Conservation (phyloP, 225 moss, liverwort and hornwort species). For the Takakia lepidozioides region DNA sequence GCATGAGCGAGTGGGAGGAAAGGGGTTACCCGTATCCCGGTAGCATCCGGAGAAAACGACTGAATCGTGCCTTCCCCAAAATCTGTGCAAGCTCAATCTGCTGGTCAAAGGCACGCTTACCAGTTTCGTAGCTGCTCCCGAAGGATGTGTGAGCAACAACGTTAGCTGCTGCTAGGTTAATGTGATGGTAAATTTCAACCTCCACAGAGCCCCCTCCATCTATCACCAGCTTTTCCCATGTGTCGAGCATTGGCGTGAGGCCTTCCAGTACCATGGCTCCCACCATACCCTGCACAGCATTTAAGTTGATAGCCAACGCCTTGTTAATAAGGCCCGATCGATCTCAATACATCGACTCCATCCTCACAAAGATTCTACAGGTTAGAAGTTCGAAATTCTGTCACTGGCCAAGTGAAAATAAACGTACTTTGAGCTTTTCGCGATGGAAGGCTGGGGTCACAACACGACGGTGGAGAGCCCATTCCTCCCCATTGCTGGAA, state of each 20-base stretch:
- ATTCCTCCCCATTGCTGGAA: constrained; percentile 15
- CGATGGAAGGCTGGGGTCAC: constrained; percentile 28
- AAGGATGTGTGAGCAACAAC: constrained; percentile 35
- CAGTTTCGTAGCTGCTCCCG: constrained; percentile 26
- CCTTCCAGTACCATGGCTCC: constrained; percentile 16
- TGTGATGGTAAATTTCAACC: constrained; percentile 16
- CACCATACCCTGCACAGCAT: constrained; percentile 17
- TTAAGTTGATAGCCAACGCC: no score
- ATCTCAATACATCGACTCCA: no score
- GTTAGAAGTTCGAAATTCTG: no score
- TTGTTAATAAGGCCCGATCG: no score
- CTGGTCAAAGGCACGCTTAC: constrained; percentile 14
- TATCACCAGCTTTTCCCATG: constrained; percentile 11
- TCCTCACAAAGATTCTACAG: not conserved
- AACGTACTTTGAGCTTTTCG: constrained; percentile 16
- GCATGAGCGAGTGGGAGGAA: not conserved
- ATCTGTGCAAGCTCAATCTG: constrained; percentile 11
- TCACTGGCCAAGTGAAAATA: no score
- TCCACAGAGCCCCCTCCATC: constrained; percentile 15
- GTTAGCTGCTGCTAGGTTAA: constrained; percentile 19
- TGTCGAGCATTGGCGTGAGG: constrained; percentile 6
- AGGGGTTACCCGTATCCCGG: constrained; percentile 20
- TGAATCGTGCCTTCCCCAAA: constrained; percentile 3
- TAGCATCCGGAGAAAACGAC: constrained; percentile 8
- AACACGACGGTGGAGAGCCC: constrained; percentile 27